phyloP scores from a whole-genome alignment of 2,329 filamentous ascomycete genomes.

The Cadophora luteo-olivacea region DNA sequence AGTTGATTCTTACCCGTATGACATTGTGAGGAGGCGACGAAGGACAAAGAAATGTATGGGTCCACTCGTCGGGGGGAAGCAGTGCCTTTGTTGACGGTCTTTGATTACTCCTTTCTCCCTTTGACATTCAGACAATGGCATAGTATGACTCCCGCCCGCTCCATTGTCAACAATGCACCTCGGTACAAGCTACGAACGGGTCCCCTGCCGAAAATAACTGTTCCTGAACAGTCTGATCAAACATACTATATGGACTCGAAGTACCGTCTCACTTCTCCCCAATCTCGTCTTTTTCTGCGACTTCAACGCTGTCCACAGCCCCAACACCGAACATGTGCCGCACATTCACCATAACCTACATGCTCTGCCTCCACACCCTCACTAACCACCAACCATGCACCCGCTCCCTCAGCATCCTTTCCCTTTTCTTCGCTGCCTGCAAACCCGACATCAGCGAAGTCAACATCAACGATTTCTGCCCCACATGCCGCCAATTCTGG shows the following conservation, averaged over 20 bases:
- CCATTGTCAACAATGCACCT: neutral
- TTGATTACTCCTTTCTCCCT: neutral
- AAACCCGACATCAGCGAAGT: neutral
- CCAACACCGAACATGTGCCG: neutral
- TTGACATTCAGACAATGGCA: neutral
- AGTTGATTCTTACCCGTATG: no score
- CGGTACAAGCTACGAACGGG: no score
- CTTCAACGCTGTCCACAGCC: neutral
- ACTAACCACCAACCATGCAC: neutral
- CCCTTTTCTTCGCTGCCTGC: neutral
- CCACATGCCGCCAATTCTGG: neutral
- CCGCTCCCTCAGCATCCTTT: neutral
- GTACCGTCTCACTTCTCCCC: neutral
- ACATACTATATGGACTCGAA: neutral
- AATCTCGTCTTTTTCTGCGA: neutral
- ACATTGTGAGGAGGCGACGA: neutral
- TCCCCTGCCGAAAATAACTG: neutral
- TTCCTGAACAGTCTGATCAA: neutral
- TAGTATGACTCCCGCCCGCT: neutral
- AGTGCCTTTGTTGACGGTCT: neutral
- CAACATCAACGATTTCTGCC: conserved; percentile 13
- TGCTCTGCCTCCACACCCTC: conserved; percentile 1
- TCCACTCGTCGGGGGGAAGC: neutral
- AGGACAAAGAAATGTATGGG: neutral
- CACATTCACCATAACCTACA: conserved; percentile 9